Conservation (phyloP, 306 rosid genomes). For the Morella rubra region DNA sequence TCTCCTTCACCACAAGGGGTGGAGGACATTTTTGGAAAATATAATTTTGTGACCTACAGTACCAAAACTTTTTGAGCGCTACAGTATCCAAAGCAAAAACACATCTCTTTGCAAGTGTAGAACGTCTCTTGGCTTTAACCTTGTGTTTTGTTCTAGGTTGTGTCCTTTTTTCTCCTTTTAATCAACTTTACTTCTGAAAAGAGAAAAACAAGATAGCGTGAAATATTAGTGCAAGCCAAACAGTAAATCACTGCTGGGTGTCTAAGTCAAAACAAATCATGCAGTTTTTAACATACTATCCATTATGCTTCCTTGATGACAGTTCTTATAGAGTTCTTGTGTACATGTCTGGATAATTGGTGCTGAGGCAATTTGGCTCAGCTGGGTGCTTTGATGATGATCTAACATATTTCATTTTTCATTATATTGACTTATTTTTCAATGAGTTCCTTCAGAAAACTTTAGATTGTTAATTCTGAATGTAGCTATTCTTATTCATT, state of each 20-base stretch:
- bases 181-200: neutral
- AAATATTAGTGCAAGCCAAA: neutral
- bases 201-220: neutral
- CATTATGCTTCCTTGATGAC: neutral
- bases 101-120: no score
- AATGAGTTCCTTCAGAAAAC: neutral
- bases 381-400: neutral
- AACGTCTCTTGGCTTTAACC: neutral
- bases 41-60: no score
- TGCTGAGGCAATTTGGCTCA: neutral
- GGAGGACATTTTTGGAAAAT: no score
- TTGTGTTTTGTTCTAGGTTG: neutral
- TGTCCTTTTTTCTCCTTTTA: neutral
- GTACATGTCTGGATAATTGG: neutral
- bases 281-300: neutral
- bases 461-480: conserved; percentile 27
- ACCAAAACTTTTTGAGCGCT: no score
- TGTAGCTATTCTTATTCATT: conserved; percentile 27
- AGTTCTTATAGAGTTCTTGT: neutral
- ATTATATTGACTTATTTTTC: conserved; percentile 10
- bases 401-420: neutral
- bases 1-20: no score
- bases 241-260: neutral
- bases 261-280: neutral
- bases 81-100: no score